Evolutionary conservation across 1,284 basidiomycete species (phyloP), one percentile per base, ranked within the genome.

Genomic region (Phellopilus nigrolimitatus): DNA sequence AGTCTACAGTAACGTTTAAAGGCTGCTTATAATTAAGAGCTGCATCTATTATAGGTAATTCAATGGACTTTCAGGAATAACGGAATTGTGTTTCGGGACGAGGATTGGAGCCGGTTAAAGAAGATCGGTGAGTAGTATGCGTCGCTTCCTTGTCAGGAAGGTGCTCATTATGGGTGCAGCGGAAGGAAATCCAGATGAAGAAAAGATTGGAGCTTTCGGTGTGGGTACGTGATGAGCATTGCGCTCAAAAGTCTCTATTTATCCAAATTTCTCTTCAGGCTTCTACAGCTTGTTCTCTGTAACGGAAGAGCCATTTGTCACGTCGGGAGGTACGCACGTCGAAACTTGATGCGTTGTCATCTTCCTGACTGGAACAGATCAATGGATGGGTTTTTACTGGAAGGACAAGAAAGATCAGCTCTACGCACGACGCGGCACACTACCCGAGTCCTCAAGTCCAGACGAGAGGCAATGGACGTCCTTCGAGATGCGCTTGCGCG

Each of bases 331-430:
- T 84, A 64, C 43, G 64, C 45, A 21, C 46, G 6, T 3, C 34
- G 10, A 4, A 28, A 30, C 12, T 17, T 31, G 25, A 22, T 12
- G n/a, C 21, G 3, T 22, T 25, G 19, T 15, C 13, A 33, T 31
- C 45, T n/a, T 28, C n/a, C n/a, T n/a, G n/a, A 34, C 27, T 36
- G n/a, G 0, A 13, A 19, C 48, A 87, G 83, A 79, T 46, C 80
- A 91, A 64, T 93, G 89, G 83, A 97, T 97, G 93, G 89, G 88
- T 1, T 98, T 99, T 66, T 91, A 97, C 65, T 99, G 94, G 94
- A 95, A 94, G 64, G 88, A 91, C 60, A 54, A 33, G 50, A 46
- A 34, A 21, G 47, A 45, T 27, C 65, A 88, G 80, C 74, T 95
- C 0, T 84, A 85, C 54, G 91, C 88, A 12, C 80, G 91, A 28